Conservation (phyloP, 2,329 filamentous ascomycete genomes). For the Talaromyces sp. region DNA sequence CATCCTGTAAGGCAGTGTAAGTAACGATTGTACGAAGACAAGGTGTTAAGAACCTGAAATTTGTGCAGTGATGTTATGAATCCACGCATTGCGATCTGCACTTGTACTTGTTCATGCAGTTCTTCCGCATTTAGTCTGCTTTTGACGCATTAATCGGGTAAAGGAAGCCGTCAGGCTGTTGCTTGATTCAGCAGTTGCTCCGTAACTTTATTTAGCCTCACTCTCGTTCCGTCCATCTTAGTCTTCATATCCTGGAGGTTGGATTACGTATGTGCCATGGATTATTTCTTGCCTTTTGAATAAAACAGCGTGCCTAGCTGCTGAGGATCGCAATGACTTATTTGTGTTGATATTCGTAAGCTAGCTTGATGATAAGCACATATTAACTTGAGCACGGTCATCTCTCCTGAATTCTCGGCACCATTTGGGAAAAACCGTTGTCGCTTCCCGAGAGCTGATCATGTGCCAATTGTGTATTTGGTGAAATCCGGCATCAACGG, state of each 20-base stretch:
- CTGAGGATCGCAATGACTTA: neutral
- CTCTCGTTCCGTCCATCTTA: neutral
- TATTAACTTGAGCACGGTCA: neutral
- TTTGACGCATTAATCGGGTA: neutral
- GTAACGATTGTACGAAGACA: neutral
- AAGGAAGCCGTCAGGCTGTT: neutral
- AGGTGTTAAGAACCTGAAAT: neutral
- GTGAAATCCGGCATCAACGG: neutral
- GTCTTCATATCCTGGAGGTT: no score
- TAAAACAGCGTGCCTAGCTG: neutral
- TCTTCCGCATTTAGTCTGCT: neutral
- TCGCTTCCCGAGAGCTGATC: neutral
- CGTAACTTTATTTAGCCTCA: constrained; percentile 10
- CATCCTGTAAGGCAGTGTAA: no score
- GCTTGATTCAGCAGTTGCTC: neutral
- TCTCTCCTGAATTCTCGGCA: neutral
- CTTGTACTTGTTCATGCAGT: neutral
- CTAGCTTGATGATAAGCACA: neutral
- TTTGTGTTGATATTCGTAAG: neutral
- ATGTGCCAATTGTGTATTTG: neutral
- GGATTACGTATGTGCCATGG: neutral
- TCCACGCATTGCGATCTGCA: neutral
- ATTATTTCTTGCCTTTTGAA: neutral
- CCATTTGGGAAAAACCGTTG: neutral
- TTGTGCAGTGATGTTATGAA: neutral